Evolutionary conservation across 2,329 filamentous ascomycete genomes (phyloP).

Genomic region (Arthrinium phaeospermum): DNA sequence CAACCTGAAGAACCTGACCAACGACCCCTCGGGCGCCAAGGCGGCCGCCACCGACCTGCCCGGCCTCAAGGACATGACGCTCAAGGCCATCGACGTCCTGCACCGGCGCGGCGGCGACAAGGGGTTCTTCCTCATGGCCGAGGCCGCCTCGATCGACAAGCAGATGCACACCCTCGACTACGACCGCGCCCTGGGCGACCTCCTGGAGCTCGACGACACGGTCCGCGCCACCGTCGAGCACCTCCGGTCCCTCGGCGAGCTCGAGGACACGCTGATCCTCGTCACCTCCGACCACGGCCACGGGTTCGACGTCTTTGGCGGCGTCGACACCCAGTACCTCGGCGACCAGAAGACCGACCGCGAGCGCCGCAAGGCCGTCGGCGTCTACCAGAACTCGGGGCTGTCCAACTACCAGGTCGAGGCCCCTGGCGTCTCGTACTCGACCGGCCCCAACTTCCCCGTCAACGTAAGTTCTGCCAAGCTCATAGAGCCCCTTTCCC

Average conservation of each 20-base stretch:
- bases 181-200: constrained; percentile 82
- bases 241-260: constrained; percentile 67
- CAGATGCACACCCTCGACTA: constrained; percentile 89
- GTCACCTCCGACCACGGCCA: constrained; percentile 90
- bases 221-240: constrained; percentile 75
- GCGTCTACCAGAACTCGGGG: constrained; percentile 75
- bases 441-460: constrained; percentile 77
- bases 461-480: constrained; percentile 53
- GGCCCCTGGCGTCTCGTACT: constrained; percentile 66
- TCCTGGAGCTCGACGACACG: constrained; percentile 86
- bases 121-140: constrained; percentile 88
- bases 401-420: constrained; percentile 74
- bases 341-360: constrained; percentile 68
- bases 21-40: constrained; percentile 71
- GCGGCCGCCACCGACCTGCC: constrained; percentile 74
- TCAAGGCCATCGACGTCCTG: constrained; percentile 85
- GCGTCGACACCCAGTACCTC: constrained; percentile 80
- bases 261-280: constrained; percentile 78
- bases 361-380: constrained; percentile 76
- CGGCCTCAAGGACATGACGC: constrained; percentile 86
- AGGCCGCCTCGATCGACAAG: constrained; percentile 87
- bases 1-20: constrained; percentile 69
- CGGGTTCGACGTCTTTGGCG: constrained; percentile 86
- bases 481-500: constrained; percentile 42
- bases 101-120: constrained; percentile 67